Percentiles rank a stretch among this genome's conserved stretches.
These are phyloP conservation scores for Punctularia strigosozonata DNA, from an alignment of 768 basidiomycete genomes.

Conservation along the genomic window DNA sequence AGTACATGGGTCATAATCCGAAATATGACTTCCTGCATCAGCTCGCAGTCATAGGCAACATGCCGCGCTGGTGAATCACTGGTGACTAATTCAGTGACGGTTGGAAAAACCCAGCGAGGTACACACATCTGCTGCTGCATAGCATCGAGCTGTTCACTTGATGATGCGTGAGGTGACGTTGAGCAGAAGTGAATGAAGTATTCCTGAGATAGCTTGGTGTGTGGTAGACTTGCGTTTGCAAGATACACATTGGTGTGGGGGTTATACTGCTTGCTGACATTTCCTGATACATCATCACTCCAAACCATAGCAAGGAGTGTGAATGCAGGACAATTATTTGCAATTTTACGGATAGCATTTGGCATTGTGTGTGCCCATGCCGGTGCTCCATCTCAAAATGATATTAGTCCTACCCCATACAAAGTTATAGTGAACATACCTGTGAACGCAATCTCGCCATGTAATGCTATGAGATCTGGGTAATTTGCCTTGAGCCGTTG, in stretches of 20 bases:
- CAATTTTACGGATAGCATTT: conserved; percentile 6
- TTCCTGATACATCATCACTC: conserved; percentile 23
- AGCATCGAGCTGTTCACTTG: conserved; percentile 19
- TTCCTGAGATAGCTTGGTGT: conserved; percentile 16
- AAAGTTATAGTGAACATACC: neutral
- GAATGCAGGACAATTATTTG: conserved; percentile 6
- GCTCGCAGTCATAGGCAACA: conserved; percentile 16
- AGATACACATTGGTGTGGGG: conserved; percentile 22
- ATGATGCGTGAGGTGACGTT: conserved; percentile 20
- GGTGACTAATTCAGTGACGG: too few species aligned
- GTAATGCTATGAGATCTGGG: too few species aligned
- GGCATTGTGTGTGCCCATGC: neutral
- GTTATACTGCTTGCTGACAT: conserved; percentile 24
- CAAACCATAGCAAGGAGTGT: conserved; percentile 11
- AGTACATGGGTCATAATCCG: conserved; percentile 14
- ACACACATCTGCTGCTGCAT: conserved; percentile 12
- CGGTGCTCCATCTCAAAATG: neutral
- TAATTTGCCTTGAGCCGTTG: too few species aligned
- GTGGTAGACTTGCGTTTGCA: conserved; percentile 18
- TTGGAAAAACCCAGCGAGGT: too few species aligned
- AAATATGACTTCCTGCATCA: conserved; percentile 15
- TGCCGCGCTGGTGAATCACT: conserved; percentile 12
- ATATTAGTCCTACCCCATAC: neutral
- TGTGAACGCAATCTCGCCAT: neutral
- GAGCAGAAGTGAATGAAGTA: conserved; percentile 20